Percentiles rank a stretch among this genome's conserved stretches.
Conservation (phyloP, 768 basidiomycete species). For the Mycena capillaripes region DNA sequence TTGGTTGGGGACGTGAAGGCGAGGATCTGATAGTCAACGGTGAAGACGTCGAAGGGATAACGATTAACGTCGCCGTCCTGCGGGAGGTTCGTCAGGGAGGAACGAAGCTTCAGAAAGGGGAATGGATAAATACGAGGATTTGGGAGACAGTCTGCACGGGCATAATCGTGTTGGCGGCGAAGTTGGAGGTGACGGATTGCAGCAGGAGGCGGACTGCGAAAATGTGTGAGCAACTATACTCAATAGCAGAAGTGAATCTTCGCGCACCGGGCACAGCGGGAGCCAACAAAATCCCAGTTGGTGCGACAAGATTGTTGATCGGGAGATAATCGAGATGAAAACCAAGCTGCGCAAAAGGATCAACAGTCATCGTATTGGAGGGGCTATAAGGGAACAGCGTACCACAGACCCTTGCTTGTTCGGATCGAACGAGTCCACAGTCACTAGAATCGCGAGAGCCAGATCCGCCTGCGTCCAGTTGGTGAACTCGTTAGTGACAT, state of each 20-base stretch:
- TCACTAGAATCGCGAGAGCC: background rate
- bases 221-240: background rate
- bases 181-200: no score
- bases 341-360: background rate
- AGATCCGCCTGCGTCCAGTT: background rate
- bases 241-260: background rate
- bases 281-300: background rate
- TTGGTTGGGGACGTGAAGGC: slow-evolving; percentile 13
- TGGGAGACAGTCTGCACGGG: background rate
- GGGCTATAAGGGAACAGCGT: background rate
- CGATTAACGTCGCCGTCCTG: slow-evolving; percentile 20
- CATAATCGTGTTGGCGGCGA: background rate
- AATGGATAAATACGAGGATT: background rate
- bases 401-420: background rate
- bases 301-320: background rate
- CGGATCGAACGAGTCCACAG: slow-evolving; percentile 11
- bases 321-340: slow-evolving; percentile 7
- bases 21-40: background rate
- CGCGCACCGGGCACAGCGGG: background rate
- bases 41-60: slow-evolving; percentile 19
- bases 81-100: background rate
- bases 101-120: no score
- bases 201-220: background rate
- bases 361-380: background rate
- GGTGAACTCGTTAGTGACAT: background rate